These are phyloP conservation scores for Kurtzmaniella fragi DNA, from an alignment of 805 yeast genomes.

Conservation along the genomic window DNA sequence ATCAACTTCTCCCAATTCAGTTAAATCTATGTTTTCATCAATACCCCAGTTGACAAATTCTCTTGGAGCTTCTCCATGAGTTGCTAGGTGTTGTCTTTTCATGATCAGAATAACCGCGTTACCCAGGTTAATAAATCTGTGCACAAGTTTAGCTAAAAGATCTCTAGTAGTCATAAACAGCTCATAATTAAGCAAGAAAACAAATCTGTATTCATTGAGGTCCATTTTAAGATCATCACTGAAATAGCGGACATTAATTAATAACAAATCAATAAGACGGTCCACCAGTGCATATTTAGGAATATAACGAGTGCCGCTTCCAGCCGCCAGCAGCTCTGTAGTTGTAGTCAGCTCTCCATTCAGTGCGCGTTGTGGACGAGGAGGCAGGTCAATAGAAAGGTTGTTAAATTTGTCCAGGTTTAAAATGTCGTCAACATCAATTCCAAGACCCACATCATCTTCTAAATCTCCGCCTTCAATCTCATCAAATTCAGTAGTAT, in stretches of 20 bases:
- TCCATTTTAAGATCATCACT: constrained; percentile 29
- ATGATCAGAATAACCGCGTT: constrained; percentile 41
- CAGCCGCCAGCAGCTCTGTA: background rate
- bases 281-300: constrained; percentile 61
- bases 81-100: constrained; percentile 22
- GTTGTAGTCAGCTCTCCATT: background rate
- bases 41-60: constrained; percentile 59
- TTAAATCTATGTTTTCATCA: constrained; percentile 32
- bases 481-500: constrained; percentile 16
- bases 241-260: constrained; percentile 63
- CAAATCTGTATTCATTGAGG: constrained; percentile 36
- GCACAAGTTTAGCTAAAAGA: constrained; percentile 34
- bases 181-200: constrained; percentile 37
- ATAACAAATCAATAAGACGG: constrained; percentile 72
- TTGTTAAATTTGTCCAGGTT: constrained; percentile 35
- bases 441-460: constrained; percentile 36
- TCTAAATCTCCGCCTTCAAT: constrained; percentile 30
- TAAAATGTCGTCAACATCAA: constrained; percentile 39
- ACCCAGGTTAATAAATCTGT: constrained; percentile 38
- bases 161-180: constrained; percentile 36
- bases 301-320: constrained; percentile 13
- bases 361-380: background rate
- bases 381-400: constrained; percentile 14
- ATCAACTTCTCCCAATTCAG: constrained; percentile 45
- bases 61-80: constrained; percentile 9